Evolutionary conservation across 129 eudicot species (phyloP), one percentile per base, ranked within the genome.

Genomic region (Ambrosia trifida): DNA sequence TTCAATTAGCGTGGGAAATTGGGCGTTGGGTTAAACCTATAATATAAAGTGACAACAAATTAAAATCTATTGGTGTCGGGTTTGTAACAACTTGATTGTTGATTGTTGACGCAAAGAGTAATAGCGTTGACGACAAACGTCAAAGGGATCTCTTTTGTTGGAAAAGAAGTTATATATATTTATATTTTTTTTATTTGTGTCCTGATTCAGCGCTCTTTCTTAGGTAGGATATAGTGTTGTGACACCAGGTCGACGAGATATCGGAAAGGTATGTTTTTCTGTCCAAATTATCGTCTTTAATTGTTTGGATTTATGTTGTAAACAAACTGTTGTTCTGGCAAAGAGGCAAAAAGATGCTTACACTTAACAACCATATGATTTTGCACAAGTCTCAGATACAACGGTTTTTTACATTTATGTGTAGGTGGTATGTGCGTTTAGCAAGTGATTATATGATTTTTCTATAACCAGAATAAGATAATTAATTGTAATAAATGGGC

Each of bases 141-240:
- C 40, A 17, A 75, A 43, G 3, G 11, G 68, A 16, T 16, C 14
- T 16, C 14, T 68, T 51, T 52, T 44, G 32, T 46, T 72, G 69
- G 31, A 46, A 41, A 24, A 53, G 43, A 38, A 65, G 73, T 59
- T 31, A 59, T 7, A 59, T 59, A 4, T 58, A 30, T 58, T 0
- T 53, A 53, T 53, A 11, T 28, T 16, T 62, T 16, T 68, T 51
- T 24, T n/a, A 11, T 72, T 61, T 36, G 30, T 43, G 49, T 36
- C 51, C 62, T 75, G 56, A 81, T 72, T 20, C 38, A 38, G 38
- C 73, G 72, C 47, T 81, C 38, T 62, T 78, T 77, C 70, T 68
- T 81, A 90, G 97, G 91, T 90, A 69, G 95, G 97, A 80, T 90
- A 85, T 83, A 80, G 56, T 56, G 97, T 90, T 56, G 91, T 87